phyloP scores from a whole-genome alignment of 805 yeast genomes.

The Cyberlindnera maclurae region DNA sequence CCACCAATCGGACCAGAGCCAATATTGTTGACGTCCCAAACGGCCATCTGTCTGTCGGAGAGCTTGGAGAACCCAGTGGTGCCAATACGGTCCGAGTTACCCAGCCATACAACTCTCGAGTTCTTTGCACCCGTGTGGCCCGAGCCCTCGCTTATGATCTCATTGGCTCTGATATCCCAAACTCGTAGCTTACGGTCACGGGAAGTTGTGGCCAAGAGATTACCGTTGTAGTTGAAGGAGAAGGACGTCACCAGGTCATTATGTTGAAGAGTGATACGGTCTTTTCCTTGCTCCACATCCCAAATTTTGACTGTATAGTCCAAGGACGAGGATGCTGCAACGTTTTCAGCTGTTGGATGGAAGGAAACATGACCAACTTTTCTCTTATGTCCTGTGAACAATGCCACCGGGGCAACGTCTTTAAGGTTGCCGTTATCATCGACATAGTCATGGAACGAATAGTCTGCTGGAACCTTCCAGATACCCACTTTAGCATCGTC shows the following conservation, averaged over 20 bases:
- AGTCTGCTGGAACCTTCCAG: constrained; percentile 85
- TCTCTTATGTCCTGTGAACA: constrained; percentile 78
- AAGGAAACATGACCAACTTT: constrained; percentile 89
- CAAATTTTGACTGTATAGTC: constrained; percentile 90
- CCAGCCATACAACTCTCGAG: constrained; percentile 85
- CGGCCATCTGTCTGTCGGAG: constrained; percentile 91
- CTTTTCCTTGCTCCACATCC: constrained; percentile 75
- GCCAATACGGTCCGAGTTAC: constrained; percentile 73
- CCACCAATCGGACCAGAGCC: constrained; percentile 85
- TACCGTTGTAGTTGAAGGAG: constrained; percentile 85
- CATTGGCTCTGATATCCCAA: constrained; percentile 81
- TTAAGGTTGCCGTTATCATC: constrained; percentile 49
- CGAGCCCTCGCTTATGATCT: constrained; percentile 71
- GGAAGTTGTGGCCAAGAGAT: constrained; percentile 77
- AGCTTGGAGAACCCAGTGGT: constrained; percentile 93
- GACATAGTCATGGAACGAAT: constrained; percentile 55
- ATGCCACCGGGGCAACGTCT: constrained; percentile 66
- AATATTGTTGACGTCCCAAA: constrained; percentile 80
- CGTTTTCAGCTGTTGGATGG: constrained; percentile 83
- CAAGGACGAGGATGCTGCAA: constrained; percentile 83
- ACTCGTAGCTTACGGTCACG: constrained; percentile 87
- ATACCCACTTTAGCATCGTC: constrained; percentile 76
- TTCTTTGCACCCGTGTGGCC: constrained; percentile 94
- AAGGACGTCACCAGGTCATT: constrained; percentile 90
- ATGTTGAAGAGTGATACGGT: constrained; percentile 68